A percentile compares a stretch with the other conserved stretches of the same genome.
Conservation (phyloP, 352 stramenopile genomes). For the Phytopythium cucurbitacearum region DNA sequence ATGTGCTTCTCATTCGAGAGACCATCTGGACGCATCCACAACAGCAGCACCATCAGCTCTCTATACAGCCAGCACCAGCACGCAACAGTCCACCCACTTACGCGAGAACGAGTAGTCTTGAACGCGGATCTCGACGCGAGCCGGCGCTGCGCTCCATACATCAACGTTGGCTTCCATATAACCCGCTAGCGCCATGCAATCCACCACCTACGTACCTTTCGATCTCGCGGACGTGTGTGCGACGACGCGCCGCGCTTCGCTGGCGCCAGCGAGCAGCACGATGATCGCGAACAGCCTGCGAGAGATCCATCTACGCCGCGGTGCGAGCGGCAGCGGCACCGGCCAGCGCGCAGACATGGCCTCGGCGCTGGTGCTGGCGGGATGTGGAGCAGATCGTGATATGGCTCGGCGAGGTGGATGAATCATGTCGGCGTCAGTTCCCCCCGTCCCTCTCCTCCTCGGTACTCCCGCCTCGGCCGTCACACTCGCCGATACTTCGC, state of each 20-base stretch:
- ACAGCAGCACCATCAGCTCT: neutral
- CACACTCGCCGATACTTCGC: no score
- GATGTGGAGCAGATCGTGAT: neutral
- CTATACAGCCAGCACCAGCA: neutral
- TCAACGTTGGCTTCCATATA: neutral
- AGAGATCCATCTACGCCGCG: conserved; percentile 5
- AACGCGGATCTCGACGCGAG: conserved; percentile 52
- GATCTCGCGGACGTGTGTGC: conserved; percentile 16
- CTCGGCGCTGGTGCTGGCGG: neutral
- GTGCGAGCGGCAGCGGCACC: conserved; percentile 1
- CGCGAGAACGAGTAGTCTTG: conserved; percentile 64
- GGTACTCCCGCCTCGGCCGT: no score
- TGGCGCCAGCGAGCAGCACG: conserved; percentile 26
- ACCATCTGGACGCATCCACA: conserved; percentile 25
- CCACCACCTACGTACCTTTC: conserved; percentile 17
- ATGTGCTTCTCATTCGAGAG: conserved; percentile 31
- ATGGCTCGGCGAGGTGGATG: no score
- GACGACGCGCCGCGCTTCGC: conserved; percentile 28
- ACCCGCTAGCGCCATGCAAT: neutral
- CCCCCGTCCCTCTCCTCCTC: no score
- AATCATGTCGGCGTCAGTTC: no score
- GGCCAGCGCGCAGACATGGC: conserved; percentile 3
- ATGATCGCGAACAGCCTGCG: conserved; percentile 17
- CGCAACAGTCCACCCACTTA: conserved; percentile 7
- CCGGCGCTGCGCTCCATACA: conserved; percentile 14